A percentile compares a stretch with the other conserved stretches of the same genome.
Conservation (phyloP, 441 rosid species). For the Pelargonium exstipulatum region DNA sequence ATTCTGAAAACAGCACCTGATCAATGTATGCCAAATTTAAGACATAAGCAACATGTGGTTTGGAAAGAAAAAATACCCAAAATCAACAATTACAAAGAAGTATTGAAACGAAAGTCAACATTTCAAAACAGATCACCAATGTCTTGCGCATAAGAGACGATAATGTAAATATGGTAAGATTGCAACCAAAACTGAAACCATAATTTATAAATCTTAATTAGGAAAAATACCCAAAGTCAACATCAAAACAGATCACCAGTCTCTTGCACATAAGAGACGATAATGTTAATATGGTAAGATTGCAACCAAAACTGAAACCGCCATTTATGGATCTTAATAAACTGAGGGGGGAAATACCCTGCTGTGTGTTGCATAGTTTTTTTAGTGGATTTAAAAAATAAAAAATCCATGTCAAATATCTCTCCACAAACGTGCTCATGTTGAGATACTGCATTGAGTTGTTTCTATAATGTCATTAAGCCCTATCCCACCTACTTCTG, state of each 20-base stretch:
- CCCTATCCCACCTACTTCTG: not conserved
- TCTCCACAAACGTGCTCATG: not conserved
- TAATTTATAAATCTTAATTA: too few species aligned
- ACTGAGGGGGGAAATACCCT: too few species aligned
- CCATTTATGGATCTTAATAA: too few species aligned
- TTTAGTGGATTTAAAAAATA: too few species aligned
- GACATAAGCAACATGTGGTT: not conserved
- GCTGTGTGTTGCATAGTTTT: too few species aligned
- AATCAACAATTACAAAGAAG: not conserved
- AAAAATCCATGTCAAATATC: not conserved
- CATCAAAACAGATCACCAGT: not conserved
- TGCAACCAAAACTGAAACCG: too few species aligned
- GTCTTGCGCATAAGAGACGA: not conserved
- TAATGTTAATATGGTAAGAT: too few species aligned
- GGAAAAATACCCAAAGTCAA: too few species aligned
- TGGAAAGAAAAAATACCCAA: not conserved
- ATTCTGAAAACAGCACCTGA: constrained; percentile 51
- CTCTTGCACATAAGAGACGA: not conserved
- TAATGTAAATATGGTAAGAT: too few species aligned
- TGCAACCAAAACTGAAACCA: too few species aligned
- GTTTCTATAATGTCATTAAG: not conserved
- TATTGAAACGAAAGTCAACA: not conserved
- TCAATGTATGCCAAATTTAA: constrained; percentile 18
- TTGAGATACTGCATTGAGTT: not conserved
- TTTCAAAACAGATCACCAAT: not conserved